These are phyloP conservation scores for Fusarium nanum DNA, from an alignment of 2,329 filamentous ascomycete species.

Conservation along the genomic window DNA sequence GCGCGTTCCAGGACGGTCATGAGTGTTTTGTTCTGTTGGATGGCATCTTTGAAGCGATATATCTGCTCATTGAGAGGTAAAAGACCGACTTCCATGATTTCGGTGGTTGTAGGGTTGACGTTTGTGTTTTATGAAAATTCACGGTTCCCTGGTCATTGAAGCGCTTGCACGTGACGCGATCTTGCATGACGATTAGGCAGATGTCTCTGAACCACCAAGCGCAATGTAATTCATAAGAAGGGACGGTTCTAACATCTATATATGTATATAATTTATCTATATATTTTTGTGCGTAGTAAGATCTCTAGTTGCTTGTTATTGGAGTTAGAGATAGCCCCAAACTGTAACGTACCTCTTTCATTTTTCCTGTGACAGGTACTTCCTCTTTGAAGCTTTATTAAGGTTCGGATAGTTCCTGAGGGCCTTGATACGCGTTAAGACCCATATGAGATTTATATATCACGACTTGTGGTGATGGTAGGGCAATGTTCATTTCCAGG, in stretches of 20 bases:
- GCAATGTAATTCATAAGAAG: neutral
- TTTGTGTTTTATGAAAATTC: constrained; percentile 5
- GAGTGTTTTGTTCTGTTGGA: constrained; percentile 48
- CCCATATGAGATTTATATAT: too few relatives aligned
- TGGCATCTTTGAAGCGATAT: constrained; percentile 33
- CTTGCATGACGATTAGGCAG: neutral
- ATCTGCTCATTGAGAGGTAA: constrained; percentile 47
- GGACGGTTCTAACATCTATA: neutral
- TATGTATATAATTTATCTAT: fast-evolving
- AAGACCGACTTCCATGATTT: constrained; percentile 32
- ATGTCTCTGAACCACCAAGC: neutral
- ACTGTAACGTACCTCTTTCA: neutral
- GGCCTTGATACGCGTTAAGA: too few relatives aligned
- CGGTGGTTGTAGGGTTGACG: neutral
- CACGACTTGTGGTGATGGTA: too few relatives aligned
- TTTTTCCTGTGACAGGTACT: fast-evolving
- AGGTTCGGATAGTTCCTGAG: too few relatives aligned
- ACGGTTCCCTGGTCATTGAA: neutral
- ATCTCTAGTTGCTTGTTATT: neutral
- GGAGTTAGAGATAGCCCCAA: fast-evolving
- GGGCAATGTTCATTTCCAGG: neutral
- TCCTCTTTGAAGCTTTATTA: neutral
- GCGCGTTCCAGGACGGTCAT: constrained; percentile 45
- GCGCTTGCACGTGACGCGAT: constrained; percentile 9
- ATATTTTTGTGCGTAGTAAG: fast-evolving